Evolutionary conservation across 1,284 basidiomycete genomes (phyloP), one percentile per base, ranked within the genome.

Genomic region (Melampsora occidentalis): DNA sequence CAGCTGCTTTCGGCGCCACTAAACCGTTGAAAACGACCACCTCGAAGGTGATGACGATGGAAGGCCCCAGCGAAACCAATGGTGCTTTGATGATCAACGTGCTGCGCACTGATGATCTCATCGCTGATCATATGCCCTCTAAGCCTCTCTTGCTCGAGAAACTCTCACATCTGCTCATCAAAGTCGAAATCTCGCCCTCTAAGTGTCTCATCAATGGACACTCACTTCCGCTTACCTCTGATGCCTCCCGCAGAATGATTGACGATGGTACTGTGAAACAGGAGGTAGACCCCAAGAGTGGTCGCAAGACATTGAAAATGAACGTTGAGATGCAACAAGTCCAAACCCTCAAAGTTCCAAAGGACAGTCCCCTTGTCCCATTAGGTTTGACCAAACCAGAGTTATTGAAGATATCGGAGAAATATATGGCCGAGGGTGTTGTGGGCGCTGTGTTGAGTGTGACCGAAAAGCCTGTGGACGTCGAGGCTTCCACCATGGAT

Each of bases 391-490:
- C 71, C 9, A 31, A 62, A 16, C 63, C 71, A 16, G 71, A 73
- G 28, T 42, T 73, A 46, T 25, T 73, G n/a, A 66, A 65, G 28
- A 73, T 73, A 31, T 62, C 71, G 28, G 71, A 73, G n/a, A 73
- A 73, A 53, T 73, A 73, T 51, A 73, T 73, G 71, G 64, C 71
- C 16, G 48, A 73, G 28, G 71, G 71, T 2, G 63, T 73, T 46
- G 71, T 73, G 12, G 71, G 57, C 28, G 71, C 71, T 3, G 39
- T 73, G 63, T 63, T 73, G 48, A 66, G 28, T 39, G 63, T 73
- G n/a, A 39, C 48, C 20, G 62, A 73, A 73, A 53, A 73, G 12
- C 62, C 62, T 14, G 16, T 73, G 14, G 7, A 18, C n/a, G 63
- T 66, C n/a, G 63, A 53, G 35, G 71, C 71, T 25, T 64, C 22